phyloP scores from a whole-genome alignment of 805 yeast species.

The Ogataea trehaloabstinens region DNA sequence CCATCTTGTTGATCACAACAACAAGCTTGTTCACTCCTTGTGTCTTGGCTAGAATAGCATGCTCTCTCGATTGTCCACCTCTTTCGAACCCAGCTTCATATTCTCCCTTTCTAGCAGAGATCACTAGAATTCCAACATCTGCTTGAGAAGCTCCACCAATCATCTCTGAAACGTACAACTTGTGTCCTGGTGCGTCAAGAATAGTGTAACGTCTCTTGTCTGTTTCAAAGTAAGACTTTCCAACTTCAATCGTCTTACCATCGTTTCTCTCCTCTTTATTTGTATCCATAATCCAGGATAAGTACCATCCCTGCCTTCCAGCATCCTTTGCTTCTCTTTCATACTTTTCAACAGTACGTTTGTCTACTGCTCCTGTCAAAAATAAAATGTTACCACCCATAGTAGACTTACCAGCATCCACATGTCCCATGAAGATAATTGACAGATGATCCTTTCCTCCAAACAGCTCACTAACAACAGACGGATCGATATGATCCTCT shows the following conservation, averaged over 20 bases:
- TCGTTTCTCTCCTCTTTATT: slow-evolving; percentile 98
- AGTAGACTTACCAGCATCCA: slow-evolving; percentile 98
- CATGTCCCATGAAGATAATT: slow-evolving; percentile 98
- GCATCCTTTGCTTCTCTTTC: slow-evolving; percentile 99
- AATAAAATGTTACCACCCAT: slow-evolving; percentile 97
- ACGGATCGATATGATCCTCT: slow-evolving; percentile 82
- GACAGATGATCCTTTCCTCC: slow-evolving; percentile 98
- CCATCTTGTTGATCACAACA: slow-evolving; percentile 98
- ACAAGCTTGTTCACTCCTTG: slow-evolving; percentile 95
- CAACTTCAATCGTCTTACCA: slow-evolving; percentile 99
- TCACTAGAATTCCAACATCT: slow-evolving; percentile 95
- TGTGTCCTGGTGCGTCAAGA: slow-evolving; percentile 99
- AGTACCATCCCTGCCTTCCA: slow-evolving; percentile 99
- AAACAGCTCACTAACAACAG: slow-evolving; percentile 85
- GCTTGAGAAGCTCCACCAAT: slow-evolving; percentile 99
- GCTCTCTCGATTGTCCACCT: slow-evolving; percentile 99
- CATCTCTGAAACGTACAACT: slow-evolving; percentile 98
- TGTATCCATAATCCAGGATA: slow-evolving; percentile 99
- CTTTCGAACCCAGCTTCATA: slow-evolving; percentile 99
- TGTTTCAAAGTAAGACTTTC: slow-evolving; percentile 96
- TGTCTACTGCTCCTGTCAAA: slow-evolving; percentile 95
- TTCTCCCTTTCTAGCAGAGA: slow-evolving; percentile 98
- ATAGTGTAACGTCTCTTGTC: slow-evolving; percentile 97
- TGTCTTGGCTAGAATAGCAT: slow-evolving; percentile 94
- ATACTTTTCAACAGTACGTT: slow-evolving; percentile 96